phyloP scores from a whole-genome alignment of 805 yeast species.

The Candida palmyrensis region DNA sequence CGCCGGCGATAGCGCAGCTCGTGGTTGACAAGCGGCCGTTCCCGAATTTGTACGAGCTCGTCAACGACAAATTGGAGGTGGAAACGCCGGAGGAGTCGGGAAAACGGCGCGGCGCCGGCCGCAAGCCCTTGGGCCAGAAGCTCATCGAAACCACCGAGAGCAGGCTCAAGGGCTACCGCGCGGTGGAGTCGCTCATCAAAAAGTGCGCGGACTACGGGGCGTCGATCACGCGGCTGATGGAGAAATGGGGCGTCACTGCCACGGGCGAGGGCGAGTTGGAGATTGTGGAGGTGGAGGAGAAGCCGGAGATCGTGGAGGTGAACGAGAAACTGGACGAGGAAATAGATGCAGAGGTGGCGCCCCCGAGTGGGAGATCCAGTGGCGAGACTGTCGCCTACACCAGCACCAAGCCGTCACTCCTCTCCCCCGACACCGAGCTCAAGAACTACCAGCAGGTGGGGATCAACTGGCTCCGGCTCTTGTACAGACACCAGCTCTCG shows the following conservation, averaged over 20 bases:
- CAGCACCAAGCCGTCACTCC: constrained; percentile 63
- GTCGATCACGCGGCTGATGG: constrained; percentile 64
- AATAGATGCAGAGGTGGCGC: constrained; percentile 30
- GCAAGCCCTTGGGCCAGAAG: constrained; percentile 61
- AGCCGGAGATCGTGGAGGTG: constrained; percentile 17
- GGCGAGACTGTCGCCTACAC: constrained; percentile 40
- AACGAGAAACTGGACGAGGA: constrained; percentile 7
- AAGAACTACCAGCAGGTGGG: constrained; percentile 97
- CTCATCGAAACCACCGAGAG: constrained; percentile 64
- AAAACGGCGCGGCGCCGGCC: constrained; percentile 26
- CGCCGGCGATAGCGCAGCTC: constrained; percentile 58
- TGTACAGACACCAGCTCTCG: constrained; percentile 74
- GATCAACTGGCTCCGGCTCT: constrained; percentile 80
- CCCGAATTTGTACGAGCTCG: constrained; percentile 50
- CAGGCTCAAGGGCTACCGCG: constrained; percentile 82
- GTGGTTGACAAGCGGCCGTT: constrained; percentile 73
- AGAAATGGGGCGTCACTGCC: constrained; percentile 82
- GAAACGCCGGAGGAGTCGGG: constrained; percentile 15
- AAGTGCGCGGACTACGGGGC: constrained; percentile 77
- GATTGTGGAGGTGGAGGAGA: constrained; percentile 45
- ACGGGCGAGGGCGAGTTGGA: constrained; percentile 68
- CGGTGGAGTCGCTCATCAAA: constrained; percentile 87
- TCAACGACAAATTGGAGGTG: constrained; percentile 48
- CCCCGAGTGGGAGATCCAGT: constrained; percentile 16
- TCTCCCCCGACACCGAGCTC: constrained; percentile 60